Evolutionary conservation across 495 filamentous ascomycete genomes (phyloP).

Genomic region (Usnea hakonensis): DNA sequence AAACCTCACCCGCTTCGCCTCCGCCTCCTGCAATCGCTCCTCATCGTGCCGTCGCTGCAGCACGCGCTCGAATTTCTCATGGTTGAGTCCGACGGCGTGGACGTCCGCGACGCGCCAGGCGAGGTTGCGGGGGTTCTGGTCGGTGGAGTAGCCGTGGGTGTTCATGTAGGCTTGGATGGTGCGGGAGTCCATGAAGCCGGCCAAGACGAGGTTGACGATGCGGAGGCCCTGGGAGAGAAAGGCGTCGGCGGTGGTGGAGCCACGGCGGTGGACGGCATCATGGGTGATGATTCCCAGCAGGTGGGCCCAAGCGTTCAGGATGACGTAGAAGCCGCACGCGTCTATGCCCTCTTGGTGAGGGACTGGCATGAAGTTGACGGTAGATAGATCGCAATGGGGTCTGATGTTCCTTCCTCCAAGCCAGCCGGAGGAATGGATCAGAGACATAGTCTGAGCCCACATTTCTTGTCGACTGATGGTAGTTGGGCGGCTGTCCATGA

Average conservation of each 20-base stretch:
- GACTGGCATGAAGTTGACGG: neutral
- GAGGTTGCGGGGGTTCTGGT: neutral
- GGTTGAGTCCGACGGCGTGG: neutral
- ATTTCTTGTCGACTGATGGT: neutral
- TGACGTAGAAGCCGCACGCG: neutral
- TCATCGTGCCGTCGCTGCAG: neutral
- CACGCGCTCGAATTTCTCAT: neutral
- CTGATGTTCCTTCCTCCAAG: neutral
- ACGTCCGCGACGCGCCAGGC: neutral
- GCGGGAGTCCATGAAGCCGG: constrained; percentile 10
- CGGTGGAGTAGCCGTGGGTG: constrained; percentile 14
- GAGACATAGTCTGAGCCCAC: no score
- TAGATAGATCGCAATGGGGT: neutral
- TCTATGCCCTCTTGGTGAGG: neutral
- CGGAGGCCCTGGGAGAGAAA: neutral
- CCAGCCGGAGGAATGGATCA: neutral
- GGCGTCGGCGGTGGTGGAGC: neutral
- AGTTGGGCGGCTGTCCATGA: no score
- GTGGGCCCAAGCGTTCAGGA: neutral
- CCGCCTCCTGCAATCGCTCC: no score
- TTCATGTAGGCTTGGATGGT: constrained; percentile 18
- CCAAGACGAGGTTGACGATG: constrained; percentile 16
- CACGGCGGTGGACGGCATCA: no score
- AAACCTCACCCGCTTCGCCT: neutral
- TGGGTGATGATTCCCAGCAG: neutral